Base-by-base conservation (phyloP, 2,329 filamentous ascomycete species). In the Claviceps lovelessii region DNA sequence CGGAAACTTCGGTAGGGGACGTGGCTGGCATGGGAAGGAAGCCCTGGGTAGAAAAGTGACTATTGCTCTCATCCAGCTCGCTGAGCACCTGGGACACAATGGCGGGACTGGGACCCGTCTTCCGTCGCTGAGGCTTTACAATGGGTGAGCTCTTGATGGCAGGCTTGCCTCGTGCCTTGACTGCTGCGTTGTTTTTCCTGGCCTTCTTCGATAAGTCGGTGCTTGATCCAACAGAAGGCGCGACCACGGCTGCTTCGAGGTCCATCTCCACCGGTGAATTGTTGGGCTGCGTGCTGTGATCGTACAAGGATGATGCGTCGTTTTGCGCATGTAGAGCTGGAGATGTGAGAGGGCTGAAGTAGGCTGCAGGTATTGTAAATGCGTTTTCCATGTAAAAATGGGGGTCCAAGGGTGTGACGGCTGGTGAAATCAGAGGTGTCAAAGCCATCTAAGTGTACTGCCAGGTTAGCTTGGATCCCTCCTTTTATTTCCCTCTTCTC, bases 271-370 rank as follows among this genome's bases (percentile, higher is more conserved):
- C 76, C 57, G 71, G 83, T 58, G 77, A 83, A 68, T 72, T 81
- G 52, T 68, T 74, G 60, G 68, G 68, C 42, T 69, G 68, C 10
- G 65, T 73, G 64, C 68, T 73, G 55, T 72, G 68, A 52, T 80
- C 71, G 58, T 76, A 76, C 52, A 70, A 62, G 5, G 72, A 67
- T 17, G 67, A 67, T 31, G 71, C 64, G 54, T 83, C 79, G 57
- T 74, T 80, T 65, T 90, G 85, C 1, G 86, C 85, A 66, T 87
- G 84, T 19, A 93, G 73, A 4, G 87, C 86, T 1, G 88, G 88
- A 17, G 88, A 93, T 5, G 86, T 90, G 51, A 93, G 75, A 10
- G 88, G 88, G 64, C 87, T 93, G 66, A 93, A 90, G 70, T 90
- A 91, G 39, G 85, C 79, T 41, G 79, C 80, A 0, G 85, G 83